These are phyloP conservation scores for Petunia hybrid DNA, from an alignment of 305 asterid species.

Conservation along the genomic window DNA sequence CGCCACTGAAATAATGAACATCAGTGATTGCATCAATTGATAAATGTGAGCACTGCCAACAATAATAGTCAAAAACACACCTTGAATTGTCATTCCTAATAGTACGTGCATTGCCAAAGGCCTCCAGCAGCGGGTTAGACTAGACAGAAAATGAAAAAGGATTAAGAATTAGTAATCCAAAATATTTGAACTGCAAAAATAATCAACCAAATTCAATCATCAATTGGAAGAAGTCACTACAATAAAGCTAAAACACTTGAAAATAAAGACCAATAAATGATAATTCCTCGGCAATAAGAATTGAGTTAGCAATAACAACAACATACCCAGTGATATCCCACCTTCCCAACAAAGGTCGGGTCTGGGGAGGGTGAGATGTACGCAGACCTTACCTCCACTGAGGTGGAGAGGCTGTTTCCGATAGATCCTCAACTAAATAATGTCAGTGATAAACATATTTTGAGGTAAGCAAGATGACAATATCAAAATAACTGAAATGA, in stretches of 20 bases:
- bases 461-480: no score
- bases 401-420: no score
- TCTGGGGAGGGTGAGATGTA: no score
- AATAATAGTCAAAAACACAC: slow-evolving; percentile 47
- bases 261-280: slow-evolving; percentile 10
- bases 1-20: slow-evolving; percentile 19
- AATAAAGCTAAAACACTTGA: not conserved
- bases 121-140: slow-evolving; percentile 99
- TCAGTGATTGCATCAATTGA: slow-evolving; percentile 16
- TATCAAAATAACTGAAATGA: no score
- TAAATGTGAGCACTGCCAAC: slow-evolving; percentile 32
- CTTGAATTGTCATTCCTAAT: slow-evolving; percentile 98
- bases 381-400: no score
- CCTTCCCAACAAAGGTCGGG: no score
- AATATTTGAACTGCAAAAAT: not conserved
- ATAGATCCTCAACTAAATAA: no score
- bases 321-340: no score
- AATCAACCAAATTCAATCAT: slow-evolving; percentile 27
- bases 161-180: not conserved
- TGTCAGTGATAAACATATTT: no score
- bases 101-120: slow-evolving; percentile 98
- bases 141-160: slow-evolving; percentile 46
- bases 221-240: not conserved
- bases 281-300: not conserved
- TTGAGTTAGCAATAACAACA: no score